These are phyloP conservation scores for Xylaria hypoxylon DNA, from an alignment of 2,329 filamentous ascomycete species.

Conservation along the genomic window DNA sequence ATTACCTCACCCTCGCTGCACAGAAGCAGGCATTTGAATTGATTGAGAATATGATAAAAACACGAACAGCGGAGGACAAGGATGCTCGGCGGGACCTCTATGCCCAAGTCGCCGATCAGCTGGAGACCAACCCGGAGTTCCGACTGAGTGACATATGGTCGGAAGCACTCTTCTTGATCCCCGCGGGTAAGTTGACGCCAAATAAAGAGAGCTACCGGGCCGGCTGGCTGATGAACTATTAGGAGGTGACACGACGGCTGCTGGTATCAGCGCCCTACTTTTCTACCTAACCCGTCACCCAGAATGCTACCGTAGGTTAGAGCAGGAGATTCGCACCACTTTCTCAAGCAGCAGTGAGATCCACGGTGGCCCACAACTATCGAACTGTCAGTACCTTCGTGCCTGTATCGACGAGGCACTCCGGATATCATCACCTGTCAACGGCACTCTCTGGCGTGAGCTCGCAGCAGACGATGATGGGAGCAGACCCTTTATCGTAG, in stretches of 20 bases:
- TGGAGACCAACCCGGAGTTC: constrained; percentile 34
- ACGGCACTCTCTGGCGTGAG: constrained; percentile 39
- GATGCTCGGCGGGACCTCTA: constrained; percentile 40
- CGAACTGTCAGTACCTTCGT: constrained; percentile 41
- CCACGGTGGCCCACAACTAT: constrained; percentile 32
- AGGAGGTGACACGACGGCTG: constrained; percentile 39
- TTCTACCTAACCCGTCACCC: constrained; percentile 41
- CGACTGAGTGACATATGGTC: constrained; percentile 40
- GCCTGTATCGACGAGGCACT: constrained; percentile 43
- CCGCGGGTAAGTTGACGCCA: constrained; percentile 36
- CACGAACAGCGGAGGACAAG: constrained; percentile 34
- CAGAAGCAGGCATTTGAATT: constrained; percentile 37
- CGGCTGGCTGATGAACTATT: background rate
- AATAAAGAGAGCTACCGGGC: background rate
- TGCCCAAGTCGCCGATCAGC: constrained; percentile 37
- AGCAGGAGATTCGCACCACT: constrained; percentile 34
- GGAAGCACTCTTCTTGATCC: constrained; percentile 41
- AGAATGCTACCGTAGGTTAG: constrained; percentile 34
- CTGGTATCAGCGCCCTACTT: constrained; percentile 37
- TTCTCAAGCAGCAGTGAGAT: constrained; percentile 33
- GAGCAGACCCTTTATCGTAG: constrained; percentile 30
- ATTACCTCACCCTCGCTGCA: constrained; percentile 27
- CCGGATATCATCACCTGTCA: constrained; percentile 36
- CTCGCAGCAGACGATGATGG: constrained; percentile 32
- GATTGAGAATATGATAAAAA: constrained; percentile 40